Evolutionary conservation across 176 grass and related monocot species (phyloP), one percentile per base, ranked within the genome.

Genomic region (Cocos nucifera): DNA sequence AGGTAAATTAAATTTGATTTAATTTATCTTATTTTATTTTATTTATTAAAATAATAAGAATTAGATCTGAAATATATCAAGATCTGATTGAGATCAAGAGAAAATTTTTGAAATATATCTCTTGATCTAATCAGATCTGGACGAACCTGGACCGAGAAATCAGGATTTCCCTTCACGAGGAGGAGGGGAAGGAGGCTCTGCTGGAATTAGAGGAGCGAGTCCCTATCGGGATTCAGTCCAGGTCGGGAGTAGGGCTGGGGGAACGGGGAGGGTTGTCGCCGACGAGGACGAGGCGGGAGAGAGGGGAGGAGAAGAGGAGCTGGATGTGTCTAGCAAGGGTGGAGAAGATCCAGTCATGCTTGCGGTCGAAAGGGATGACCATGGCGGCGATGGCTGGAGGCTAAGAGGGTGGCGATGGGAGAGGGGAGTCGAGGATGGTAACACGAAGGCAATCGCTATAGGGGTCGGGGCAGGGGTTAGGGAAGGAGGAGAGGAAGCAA

Each of bases 401-500:
- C 9, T 16, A 19, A 15, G 49, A 14, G 0, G 65, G 58, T 9
- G 54, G 16, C 4, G 7, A 7, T 7, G 72, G 66, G 7, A 69
- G 56, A 12, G 80, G 83, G 4, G 86, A 87, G 59, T 96, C 92
- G 21, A 96, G 75, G 24, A 90, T 80, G 22, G 83, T 83, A 21
- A 96, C 61, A 4, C 83, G 80, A 49, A 96, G 68, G 20, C 74
- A 50, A 39, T 59, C 74, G 22, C 51, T 77, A 27, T 65, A 71
- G 29, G 27, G 69, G 59, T 79, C 71, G 29, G 80, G 74, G 28
- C 74, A 70, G 57, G 83, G 91, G 39, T 69, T 84, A 54, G 91
- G 91, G 54, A 86, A 70, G 75, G 90, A 87, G 67, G 83, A 77
- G 77, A 84, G 5, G 72, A 87, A 90, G 67, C 86, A 71, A 61